Base-by-base conservation (phyloP, 2,329 filamentous ascomycete species). In the Aotearoamyces nothofagi region DNA sequence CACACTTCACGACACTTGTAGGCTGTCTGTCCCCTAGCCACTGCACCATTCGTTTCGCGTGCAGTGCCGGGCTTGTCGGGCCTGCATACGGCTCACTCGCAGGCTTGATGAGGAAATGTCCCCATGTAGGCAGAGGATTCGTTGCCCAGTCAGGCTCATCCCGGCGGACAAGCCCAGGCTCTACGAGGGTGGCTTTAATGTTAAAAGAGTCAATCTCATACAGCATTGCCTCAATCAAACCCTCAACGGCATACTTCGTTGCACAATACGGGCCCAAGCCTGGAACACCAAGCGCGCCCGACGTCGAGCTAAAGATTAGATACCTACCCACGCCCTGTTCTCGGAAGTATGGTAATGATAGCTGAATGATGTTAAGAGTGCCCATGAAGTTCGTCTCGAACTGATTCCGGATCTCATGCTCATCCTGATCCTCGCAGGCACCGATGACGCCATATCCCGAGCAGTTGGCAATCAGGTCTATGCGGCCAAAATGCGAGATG, bases 311-410 rank as follows among this genome's bases (percentile, higher is more conserved):
- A 56, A 96, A 94, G 38, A 96, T 92, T 28, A 96, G 63, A 51
- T 94, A 96, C 16, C 86, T 70, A 1, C 90, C 90, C 1, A 60
- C 62, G 13, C 66, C 65, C 39, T 82, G 76, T 38, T 74, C 64
- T 29, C 87, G 74, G 43, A 96, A 92, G 55, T 92, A 83, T 1
- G 86, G 84, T 20, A 96, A 58, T 2, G 79, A 86, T 12, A 81
- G 61, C 51, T 94, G 84, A 34, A 96, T 78, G 43, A 98, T 93
- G 54, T 96, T 80, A 34, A 96, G 56, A 0, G 84, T 92, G 30
- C 90, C 90, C 63, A 92, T 87, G 54, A 94, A 93, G 54, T 98
- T 98, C 13, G 86, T 94, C 60, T 92, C 83, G 56, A 96, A 94
- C 53, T 96, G 90, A 46, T 92, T 87, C 33, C 84, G 79, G 41